These are phyloP conservation scores for Zygosaccharomyces pseudorouxii DNA, from an alignment of 805 yeast species.

Conservation along the genomic window DNA sequence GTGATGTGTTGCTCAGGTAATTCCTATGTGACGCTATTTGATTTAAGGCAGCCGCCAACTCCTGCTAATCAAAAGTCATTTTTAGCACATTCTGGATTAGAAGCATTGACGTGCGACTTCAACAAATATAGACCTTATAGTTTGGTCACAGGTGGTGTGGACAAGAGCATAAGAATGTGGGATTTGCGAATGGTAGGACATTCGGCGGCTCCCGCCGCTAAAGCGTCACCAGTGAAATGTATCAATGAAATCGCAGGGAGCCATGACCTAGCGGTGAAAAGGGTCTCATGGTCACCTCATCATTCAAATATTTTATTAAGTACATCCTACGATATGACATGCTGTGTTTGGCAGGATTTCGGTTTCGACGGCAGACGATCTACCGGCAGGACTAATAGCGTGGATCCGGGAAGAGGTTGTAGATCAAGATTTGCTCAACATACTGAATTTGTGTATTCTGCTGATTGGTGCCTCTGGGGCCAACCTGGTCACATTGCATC, in stretches of 20 bases:
- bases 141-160: constrained; percentile 90
- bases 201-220: not conserved
- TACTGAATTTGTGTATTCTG: constrained; percentile 85
- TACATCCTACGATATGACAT: constrained; percentile 90
- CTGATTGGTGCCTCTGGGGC: constrained; percentile 97
- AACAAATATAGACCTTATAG: constrained; percentile 80
- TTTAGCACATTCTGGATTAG: constrained; percentile 75
- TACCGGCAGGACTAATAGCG: constrained; percentile 40
- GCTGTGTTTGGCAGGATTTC: constrained; percentile 76
- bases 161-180: constrained; percentile 79
- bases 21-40: constrained; percentile 77
- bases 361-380: constrained; percentile 54
- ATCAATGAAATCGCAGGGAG: constrained; percentile 67
- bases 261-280: constrained; percentile 84
- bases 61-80: constrained; percentile 48
- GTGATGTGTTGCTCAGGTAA: constrained; percentile 68
- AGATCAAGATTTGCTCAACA: constrained; percentile 61
- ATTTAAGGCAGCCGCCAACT: constrained; percentile 63
- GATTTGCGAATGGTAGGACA: constrained; percentile 66
- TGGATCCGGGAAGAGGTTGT: constrained; percentile 48
- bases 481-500: constrained; percentile 93
- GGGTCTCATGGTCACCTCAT: constrained; percentile 88
- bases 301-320: constrained; percentile 61
- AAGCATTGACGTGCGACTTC: constrained; percentile 78
- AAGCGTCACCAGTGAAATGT: constrained; percentile 38